Evolutionary conservation across 768 basidiomycete genomes (phyloP).

Genomic region (Coprinopsis cinerea): DNA sequence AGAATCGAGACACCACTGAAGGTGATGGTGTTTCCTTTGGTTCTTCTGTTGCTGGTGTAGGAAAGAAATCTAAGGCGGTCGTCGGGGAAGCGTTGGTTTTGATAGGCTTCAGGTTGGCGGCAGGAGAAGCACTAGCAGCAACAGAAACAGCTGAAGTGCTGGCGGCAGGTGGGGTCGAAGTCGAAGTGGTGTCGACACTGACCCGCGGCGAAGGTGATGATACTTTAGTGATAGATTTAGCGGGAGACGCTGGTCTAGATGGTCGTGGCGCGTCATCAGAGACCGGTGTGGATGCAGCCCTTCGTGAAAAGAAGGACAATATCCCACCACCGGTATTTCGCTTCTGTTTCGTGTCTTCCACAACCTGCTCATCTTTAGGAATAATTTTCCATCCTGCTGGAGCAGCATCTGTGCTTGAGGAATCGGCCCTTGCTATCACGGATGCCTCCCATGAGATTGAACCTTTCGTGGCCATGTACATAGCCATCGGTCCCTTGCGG

Average conservation of each 20-base stretch:
- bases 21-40: constrained; percentile 29
- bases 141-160: neutral
- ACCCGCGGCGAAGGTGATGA: constrained; percentile 9
- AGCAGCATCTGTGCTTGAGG: constrained; percentile 46
- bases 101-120: neutral
- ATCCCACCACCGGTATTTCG: constrained; percentile 52
- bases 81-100: neutral
- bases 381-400: constrained; percentile 73
- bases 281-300: constrained; percentile 1
- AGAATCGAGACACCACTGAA: constrained; percentile 80
- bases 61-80: constrained; percentile 13
- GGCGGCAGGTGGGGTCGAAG: neutral
- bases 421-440: constrained; percentile 47
- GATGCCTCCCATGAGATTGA: constrained; percentile 72
- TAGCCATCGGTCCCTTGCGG: constrained; percentile 60
- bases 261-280: constrained; percentile 7
- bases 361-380: constrained; percentile 39
- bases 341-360: constrained; percentile 36
- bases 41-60: constrained; percentile 14
- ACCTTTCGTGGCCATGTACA: constrained; percentile 64
- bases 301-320: constrained; percentile 68
- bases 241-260: constrained; percentile 13
- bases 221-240: constrained; percentile 14
- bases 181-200: constrained; percentile 7
- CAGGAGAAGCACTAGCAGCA: neutral